These are phyloP conservation scores for Aechmea fasciata DNA, from an alignment of 176 grass and related monocot genomes.

Conservation along the genomic window DNA sequence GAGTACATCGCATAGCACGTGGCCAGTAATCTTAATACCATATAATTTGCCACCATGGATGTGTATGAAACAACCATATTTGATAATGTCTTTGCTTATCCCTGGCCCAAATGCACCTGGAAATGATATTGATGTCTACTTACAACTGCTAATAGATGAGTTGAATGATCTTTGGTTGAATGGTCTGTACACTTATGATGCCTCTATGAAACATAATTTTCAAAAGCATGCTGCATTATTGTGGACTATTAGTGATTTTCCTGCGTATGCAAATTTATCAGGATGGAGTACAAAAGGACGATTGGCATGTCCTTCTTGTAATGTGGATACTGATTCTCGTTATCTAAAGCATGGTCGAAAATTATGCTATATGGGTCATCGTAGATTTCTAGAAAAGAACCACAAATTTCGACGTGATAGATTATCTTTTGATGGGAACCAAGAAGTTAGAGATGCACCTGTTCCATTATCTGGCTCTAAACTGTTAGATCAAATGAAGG, in stretches of 20 bases:
- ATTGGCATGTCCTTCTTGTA: constrained; percentile 9
- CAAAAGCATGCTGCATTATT: constrained; percentile 7
- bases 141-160: too few species aligned
- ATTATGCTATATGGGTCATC: constrained; percentile 19
- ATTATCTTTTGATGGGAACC: constrained; percentile 17
- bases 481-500: too few species aligned
- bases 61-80: neutral
- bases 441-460: too few species aligned
- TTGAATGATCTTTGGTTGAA: neutral
- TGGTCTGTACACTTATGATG: constrained; percentile 10
- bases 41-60: neutral
- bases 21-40: constrained; percentile 20
- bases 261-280: constrained; percentile 23
- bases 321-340: neutral
- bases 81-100: neutral
- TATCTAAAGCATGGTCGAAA: neutral
- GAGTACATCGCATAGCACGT: constrained; percentile 15
- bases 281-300: constrained; percentile 12
- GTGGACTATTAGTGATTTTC: constrained; percentile 37
- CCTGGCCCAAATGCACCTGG: neutral
- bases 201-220: neutral
- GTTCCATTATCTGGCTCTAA: too few species aligned
- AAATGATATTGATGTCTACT: neutral
- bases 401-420: neutral
- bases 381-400: constrained; percentile 12